phyloP scores from a whole-genome alignment of 2,329 filamentous ascomycete species.

The Xylaria hypoxylon region DNA sequence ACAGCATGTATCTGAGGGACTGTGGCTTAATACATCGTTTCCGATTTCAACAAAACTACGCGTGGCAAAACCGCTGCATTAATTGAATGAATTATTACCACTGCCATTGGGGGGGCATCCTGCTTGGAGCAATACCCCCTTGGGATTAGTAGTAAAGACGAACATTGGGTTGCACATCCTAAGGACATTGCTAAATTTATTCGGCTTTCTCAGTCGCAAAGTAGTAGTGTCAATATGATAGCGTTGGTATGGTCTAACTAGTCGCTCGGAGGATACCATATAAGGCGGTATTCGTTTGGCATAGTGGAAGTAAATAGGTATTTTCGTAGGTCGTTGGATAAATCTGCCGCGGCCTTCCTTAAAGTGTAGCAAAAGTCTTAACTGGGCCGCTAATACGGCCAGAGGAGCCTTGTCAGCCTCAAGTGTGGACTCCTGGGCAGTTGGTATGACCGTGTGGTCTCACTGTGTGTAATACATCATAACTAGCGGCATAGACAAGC shows the following conservation, averaged over 20 bases:
- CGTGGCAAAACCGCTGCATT: not conserved
- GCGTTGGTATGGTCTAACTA: too few species aligned
- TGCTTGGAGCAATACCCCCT: not conserved
- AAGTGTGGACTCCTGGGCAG: not conserved
- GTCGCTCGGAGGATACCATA: too few species aligned
- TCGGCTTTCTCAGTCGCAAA: too few species aligned
- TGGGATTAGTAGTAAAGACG: not conserved
- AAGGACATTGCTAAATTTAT: too few species aligned
- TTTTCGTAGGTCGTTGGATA: too few species aligned
- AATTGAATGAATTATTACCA: not conserved
- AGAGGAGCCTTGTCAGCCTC: too few species aligned
- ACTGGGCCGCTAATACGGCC: too few species aligned
- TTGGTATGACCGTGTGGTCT: not conserved
- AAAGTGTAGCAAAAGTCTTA: too few species aligned
- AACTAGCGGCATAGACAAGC: not conserved
- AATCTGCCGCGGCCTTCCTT: too few species aligned
- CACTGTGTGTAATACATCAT: not conserved
- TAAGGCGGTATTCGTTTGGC: too few species aligned
- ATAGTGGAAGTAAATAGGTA: too few species aligned
- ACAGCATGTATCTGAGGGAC: not conserved
- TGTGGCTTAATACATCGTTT: not conserved
- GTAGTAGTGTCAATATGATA: not conserved
- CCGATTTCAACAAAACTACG: not conserved
- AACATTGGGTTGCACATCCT: not conserved
- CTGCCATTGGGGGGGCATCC: not conserved